These are phyloP conservation scores for Erysimum pusillum DNA, from an alignment of 441 rosid genomes.

Conservation along the genomic window DNA sequence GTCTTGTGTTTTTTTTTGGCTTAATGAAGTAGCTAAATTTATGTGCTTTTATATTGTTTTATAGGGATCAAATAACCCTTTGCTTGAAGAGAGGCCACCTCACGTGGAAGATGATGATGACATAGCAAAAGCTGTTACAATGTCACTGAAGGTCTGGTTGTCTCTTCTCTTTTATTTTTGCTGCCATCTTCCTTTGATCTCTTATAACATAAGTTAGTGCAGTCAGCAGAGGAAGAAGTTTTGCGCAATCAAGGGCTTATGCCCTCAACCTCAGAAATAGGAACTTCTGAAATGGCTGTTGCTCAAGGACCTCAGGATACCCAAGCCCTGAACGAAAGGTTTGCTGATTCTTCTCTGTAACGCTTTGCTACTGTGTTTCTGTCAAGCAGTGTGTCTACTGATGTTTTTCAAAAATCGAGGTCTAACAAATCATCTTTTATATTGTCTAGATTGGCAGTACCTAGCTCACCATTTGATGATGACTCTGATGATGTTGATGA, in stretches of 20 bases:
- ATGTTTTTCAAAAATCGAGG: conserved; percentile 3
- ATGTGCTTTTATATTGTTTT: conserved; percentile 26
- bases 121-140: conserved; percentile 75
- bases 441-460: conserved; percentile 62
- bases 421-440: conserved; percentile 30
- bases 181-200: conserved; percentile 16
- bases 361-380: conserved; percentile 13
- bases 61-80: conserved; percentile 54
- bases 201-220: conserved; percentile 49
- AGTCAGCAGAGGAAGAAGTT: conserved; percentile 83
- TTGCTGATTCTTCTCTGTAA: conserved; percentile 24
- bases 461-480: conserved; percentile 73
- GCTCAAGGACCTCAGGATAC: conserved; percentile 52
- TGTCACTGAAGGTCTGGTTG: conserved; percentile 65
- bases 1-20: conserved; percentile 15
- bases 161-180: conserved; percentile 17
- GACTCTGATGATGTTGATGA: conserved; percentile 78
- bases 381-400: conserved; percentile 8
- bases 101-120: conserved; percentile 62
- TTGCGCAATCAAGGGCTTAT: conserved; percentile 52
- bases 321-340: conserved; percentile 78
- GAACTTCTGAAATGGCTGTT: conserved; percentile 54
- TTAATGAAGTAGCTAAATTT: neutral
- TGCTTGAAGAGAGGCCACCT: conserved; percentile 53
- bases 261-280: conserved; percentile 56